Conservation (phyloP, 805 yeast species). For the Starmerella cellae region DNA sequence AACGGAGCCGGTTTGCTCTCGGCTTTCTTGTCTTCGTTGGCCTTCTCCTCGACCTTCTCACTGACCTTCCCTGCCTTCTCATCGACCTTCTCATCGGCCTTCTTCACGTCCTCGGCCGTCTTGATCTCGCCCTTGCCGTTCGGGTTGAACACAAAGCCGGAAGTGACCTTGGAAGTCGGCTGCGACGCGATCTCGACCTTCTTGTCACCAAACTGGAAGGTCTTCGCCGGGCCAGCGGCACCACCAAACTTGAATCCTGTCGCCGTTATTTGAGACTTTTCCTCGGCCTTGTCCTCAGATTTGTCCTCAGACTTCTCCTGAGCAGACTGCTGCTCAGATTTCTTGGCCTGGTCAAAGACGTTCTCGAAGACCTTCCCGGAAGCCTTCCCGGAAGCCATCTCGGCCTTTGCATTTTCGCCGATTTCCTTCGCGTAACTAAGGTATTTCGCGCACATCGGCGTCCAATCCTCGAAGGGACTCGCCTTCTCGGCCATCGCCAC, state of each 20-base stretch:
- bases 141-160: conserved; percentile 18
- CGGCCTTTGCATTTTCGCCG: no score
- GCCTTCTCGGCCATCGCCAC: conserved; percentile 8
- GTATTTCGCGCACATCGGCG: conserved; percentile 18
- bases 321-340: neutral
- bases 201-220: conserved; percentile 20
- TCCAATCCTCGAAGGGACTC: conserved; percentile 17
- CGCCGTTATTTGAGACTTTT: conserved; percentile 9
- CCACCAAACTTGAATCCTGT: conserved; percentile 18
- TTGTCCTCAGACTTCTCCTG: neutral
- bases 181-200: conserved; percentile 10
- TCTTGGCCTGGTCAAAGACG: neutral
- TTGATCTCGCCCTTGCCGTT: conserved; percentile 13
- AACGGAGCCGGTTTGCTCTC: no score
- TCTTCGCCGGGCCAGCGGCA: conserved; percentile 1
- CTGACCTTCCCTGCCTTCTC: neutral
- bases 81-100: neutral
- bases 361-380: neutral
- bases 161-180: conserved; percentile 7
- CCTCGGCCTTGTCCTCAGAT: neutral
- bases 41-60: conserved; percentile 12
- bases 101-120: conserved; percentile 44
- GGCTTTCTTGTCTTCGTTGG: no score
- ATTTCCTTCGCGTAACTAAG: conserved; percentile 15
- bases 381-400: no score